These are phyloP conservation scores for Leccinum longicurvipes DNA, from an alignment of 768 basidiomycete species.

Conservation along the genomic window DNA sequence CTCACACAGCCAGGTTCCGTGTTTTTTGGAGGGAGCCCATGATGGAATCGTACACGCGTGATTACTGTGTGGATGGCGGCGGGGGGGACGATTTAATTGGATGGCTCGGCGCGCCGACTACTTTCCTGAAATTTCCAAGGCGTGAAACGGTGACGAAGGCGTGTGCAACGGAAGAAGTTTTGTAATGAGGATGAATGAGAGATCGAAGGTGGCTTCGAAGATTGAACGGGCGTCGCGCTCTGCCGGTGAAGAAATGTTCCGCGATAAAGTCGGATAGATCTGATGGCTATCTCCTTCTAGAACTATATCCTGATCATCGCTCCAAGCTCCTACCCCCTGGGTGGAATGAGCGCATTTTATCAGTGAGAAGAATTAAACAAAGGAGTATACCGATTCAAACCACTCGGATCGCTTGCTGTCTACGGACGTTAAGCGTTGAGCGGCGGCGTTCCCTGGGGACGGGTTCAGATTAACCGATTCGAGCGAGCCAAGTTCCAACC, in stretches of 20 bases:
- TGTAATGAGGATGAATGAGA: slow-evolving; percentile 3
- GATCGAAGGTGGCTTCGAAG: slow-evolving; percentile 4
- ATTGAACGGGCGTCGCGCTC: slow-evolving; percentile 15
- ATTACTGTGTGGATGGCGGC: slow-evolving; percentile 2
- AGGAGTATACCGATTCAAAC: not conserved
- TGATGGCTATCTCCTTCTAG: slow-evolving; percentile 11
- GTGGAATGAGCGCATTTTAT: slow-evolving; percentile 1
- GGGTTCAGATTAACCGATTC: not conserved
- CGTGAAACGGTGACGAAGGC: slow-evolving; percentile 3
- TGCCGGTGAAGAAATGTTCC: slow-evolving; percentile 3
- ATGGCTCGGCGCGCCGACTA: not conserved
- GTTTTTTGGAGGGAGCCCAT: not conserved
- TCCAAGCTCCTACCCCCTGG: not conserved
- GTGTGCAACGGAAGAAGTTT: not conserved
- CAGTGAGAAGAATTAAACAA: not conserved
- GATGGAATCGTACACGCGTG: slow-evolving; percentile 14
- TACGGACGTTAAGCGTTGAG: not conserved
- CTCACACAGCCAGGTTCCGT: not conserved
- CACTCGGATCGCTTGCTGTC: not conserved
- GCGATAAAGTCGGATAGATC: slow-evolving; percentile 25
- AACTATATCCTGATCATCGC: slow-evolving; percentile 12
- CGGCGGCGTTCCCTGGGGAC: not conserved
- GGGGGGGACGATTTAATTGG: not conserved
- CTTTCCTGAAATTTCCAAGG: not conserved
- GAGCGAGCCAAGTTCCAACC: not conserved